Evolutionary conservation across 139 green algal genomes (phyloP).

Genomic region (Closterium sp.): DNA sequence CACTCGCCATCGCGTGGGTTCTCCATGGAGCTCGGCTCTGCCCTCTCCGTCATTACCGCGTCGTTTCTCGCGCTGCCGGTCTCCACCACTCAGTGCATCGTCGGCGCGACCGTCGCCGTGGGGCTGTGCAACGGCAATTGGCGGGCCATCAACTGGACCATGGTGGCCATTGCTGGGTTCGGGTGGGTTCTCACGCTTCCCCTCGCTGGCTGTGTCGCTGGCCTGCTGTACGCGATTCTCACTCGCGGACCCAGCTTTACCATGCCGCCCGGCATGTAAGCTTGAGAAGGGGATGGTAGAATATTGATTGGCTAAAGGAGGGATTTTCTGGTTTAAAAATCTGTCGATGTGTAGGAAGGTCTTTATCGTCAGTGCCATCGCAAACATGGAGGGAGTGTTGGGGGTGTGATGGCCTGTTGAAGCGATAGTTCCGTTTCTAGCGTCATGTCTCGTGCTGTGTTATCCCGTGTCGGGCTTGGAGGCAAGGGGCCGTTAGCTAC

Average conservation of each 20-base stretch:
- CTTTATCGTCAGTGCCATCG: too few relatives aligned
- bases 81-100: slow-evolving; percentile 72
- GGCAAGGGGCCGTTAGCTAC: too few relatives aligned
- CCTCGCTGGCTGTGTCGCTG: background rate
- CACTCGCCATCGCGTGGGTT: slow-evolving; percentile 68
- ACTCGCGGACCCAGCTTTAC: background rate
- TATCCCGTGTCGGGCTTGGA: too few relatives aligned
- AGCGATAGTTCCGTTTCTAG: too few relatives aligned
- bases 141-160: slow-evolving; percentile 4
- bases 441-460: too few relatives aligned
- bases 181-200: background rate
- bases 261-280: background rate
- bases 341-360: too few relatives aligned
- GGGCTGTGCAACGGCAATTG: slow-evolving; percentile 67
- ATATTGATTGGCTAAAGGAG: background rate
- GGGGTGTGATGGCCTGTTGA: too few relatives aligned
- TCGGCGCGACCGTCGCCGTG: slow-evolving; percentile 61
- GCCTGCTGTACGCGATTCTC: background rate
- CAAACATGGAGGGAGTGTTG: too few relatives aligned
- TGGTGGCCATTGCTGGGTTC: background rate
- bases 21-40: slow-evolving; percentile 64
- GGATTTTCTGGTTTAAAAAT: too few relatives aligned
- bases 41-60: slow-evolving; percentile 59
- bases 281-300: background rate
- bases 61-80: slow-evolving; percentile 62